Evolutionary conservation across 768 basidiomycete genomes (phyloP), one percentile per base, ranked within the genome.

Genomic region (Suillus subaureus): DNA sequence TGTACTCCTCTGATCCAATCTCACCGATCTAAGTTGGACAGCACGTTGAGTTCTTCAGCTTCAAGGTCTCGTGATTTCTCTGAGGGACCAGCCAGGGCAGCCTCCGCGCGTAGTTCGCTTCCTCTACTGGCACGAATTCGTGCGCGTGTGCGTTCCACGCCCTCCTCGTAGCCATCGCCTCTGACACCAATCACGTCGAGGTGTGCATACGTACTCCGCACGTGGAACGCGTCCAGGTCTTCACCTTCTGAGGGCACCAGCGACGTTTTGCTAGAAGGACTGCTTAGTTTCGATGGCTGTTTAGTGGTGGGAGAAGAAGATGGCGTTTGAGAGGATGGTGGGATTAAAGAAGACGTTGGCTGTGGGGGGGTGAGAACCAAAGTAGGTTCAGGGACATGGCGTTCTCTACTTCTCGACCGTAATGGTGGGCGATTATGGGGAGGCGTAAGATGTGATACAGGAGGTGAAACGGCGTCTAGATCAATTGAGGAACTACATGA

Each of bases 121-220:
- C 81, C 81, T 70, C 84, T 80, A 70, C 81, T 87, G 23, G 72
- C 72, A 61, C 84, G 83, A 68, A 88, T 75, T 70, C 91, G 82
- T 28, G 93, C 92, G 66, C 97, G 85, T 33, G 96, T 99, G 43
- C 94, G 88, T 78, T 99, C 97, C 8, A 97, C 84, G 43, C 97
- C 97, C 69, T 97, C 95, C 70, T 94, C 92, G 77, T 89, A 94
- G 0, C 97, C 97, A 73, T 99, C 97, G 3, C 96, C 96, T 73
- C 88, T 91, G 43, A 98, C 96, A n/a, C 97, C 97, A 51, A 85
- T 85, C 12, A 85, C 79, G 58, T 98, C 94, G n/a, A 99, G 83
- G 68, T 92, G 86, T 0, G 96, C 97, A 74, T 98, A 96, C 1
- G 93, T 94, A 66, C 84, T 89, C 47, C 94, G 86, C 8, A 96